These are phyloP conservation scores for Comarum palustre DNA, from an alignment of 306 rosid species.

Conservation along the genomic window DNA sequence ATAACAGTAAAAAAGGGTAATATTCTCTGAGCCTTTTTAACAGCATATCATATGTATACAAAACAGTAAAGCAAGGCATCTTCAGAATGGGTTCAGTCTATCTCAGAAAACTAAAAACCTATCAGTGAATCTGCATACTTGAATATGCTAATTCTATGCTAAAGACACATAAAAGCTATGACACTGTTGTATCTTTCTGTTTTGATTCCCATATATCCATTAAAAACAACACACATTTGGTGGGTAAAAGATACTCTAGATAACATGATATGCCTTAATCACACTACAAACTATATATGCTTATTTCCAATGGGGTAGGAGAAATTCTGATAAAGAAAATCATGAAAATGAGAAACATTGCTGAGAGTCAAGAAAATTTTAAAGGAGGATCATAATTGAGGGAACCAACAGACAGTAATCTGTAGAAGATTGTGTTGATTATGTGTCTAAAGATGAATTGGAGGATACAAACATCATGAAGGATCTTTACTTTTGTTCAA, in stretches of 20 bases:
- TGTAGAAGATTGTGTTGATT: conserved; percentile 3
- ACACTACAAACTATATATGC: neutral
- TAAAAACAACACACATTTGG: conserved; percentile 2
- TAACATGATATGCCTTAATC: too few relatives aligned
- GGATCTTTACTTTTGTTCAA: conserved; percentile 24
- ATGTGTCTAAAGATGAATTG: neutral
- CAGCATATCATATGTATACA: neutral
- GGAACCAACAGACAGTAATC: conserved; percentile 1
- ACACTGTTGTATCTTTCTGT: conserved; percentile 8
- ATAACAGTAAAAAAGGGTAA: neutral
- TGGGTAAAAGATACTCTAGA: neutral
- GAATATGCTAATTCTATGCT: conserved; percentile 2
- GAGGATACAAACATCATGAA: conserved; percentile 11
- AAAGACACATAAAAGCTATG: neutral
- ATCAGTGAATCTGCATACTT: neutral
- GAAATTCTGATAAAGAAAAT: neutral
- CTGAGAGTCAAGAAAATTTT: neutral
- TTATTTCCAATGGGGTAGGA: neutral
- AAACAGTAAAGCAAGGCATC: neutral
- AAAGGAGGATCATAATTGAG: neutral
- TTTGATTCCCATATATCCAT: conserved; percentile 2
- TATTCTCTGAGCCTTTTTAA: conserved; percentile 8
- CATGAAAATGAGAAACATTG: neutral
- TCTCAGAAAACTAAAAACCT: neutral
- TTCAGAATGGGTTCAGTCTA: neutral